Evolutionary conservation across 306 rosid genomes (phyloP), one percentile per base, ranked within the genome.

Genomic region (Casuarina equisetifolia): DNA sequence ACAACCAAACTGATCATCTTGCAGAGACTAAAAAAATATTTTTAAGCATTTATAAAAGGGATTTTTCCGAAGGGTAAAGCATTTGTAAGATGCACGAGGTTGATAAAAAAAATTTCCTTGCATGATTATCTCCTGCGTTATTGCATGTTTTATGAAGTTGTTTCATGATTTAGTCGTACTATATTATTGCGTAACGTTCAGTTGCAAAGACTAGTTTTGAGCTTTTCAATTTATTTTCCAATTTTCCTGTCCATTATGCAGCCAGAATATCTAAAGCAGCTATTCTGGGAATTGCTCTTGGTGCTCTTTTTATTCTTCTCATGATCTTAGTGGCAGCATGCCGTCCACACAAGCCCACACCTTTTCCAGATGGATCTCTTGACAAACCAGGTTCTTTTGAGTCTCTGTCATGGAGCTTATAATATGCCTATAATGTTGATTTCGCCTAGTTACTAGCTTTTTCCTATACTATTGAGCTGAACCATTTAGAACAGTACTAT

Each of bases 211-310:
- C 64, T 70, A 57, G 46, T 50, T 57, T 7, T 43, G 32, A 62
- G 48, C 58, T 44, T 54, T 17, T 72, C 51, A 38, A 16, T 42
- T 44, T 68, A 25, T 25, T 71, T 3, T 6, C 36, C 71, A n/a
- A 16, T 3, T 3, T 83, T 39, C n/a, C 1, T 16, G 11, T 72
- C 79, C 62, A 57, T 35, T 44, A 9, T 76, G 85, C 85, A 96
- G 99, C 89, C 69, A 84, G 88, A 19, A 74, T 96, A 77, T 89
- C 99, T 11, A 96, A 93, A 90, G 97, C 92, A 0, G 98, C 97
- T 70, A 96, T 96, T 76, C 87, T 96, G 7, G 99, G 99, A 68
- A 96, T 96, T 67, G 91, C 97, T 59, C 98, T 96, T 58, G 99
- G 99, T n/a, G 96, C 91, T 73, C 91, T 96, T 25, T 93, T 90